Evolutionary conservation across 257 asterid genomes (phyloP).

Genomic region (Gentiana macrophylla): DNA sequence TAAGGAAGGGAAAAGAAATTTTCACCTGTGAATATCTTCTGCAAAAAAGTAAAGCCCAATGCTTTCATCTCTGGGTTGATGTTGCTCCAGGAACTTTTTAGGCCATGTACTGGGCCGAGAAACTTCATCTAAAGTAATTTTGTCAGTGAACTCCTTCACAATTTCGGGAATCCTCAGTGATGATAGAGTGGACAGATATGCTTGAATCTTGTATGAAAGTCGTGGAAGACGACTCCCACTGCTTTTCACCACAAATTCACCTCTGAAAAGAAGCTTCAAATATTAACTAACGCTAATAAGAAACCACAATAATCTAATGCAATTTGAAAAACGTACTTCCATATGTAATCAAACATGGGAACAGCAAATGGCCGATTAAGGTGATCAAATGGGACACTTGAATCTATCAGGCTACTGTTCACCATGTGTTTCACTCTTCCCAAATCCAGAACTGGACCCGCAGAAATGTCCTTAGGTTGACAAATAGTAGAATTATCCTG

Average conservation of each 20-base stretch:
- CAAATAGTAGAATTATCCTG: not conserved
- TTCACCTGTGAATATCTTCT: slow-evolving; percentile 11
- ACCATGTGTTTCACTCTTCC: not conserved
- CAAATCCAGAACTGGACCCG: not conserved
- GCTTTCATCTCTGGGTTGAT: slow-evolving; percentile 9
- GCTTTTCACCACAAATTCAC: slow-evolving; percentile 7
- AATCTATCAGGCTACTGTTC: slow-evolving; percentile 2
- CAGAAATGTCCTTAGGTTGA: not conserved
- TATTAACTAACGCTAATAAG: not conserved
- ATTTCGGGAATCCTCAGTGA: slow-evolving; percentile 14
- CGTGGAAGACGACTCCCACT: slow-evolving; percentile 3
- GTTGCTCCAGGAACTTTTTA: slow-evolving; percentile 9
- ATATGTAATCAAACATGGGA: slow-evolving; percentile 13
- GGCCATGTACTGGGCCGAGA: slow-evolving; percentile 16
- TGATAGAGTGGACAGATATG: slow-evolving; percentile 12
- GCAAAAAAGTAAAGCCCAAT: slow-evolving; percentile 20
- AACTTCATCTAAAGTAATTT: slow-evolving; percentile 14
- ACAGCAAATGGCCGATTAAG: slow-evolving; percentile 6
- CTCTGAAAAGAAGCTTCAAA: slow-evolving; percentile 6
- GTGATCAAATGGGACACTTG: slow-evolving; percentile 1
- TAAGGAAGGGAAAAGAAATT: not conserved
- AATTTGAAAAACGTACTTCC: slow-evolving; percentile 11
- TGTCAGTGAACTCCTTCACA: slow-evolving; percentile 14
- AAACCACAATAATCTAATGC: not conserved
- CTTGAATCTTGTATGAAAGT: slow-evolving; percentile 12